Evolutionary conservation across 352 stramenopile genomes (phyloP).

Genomic region (Globisporangium abappressorium): DNA sequence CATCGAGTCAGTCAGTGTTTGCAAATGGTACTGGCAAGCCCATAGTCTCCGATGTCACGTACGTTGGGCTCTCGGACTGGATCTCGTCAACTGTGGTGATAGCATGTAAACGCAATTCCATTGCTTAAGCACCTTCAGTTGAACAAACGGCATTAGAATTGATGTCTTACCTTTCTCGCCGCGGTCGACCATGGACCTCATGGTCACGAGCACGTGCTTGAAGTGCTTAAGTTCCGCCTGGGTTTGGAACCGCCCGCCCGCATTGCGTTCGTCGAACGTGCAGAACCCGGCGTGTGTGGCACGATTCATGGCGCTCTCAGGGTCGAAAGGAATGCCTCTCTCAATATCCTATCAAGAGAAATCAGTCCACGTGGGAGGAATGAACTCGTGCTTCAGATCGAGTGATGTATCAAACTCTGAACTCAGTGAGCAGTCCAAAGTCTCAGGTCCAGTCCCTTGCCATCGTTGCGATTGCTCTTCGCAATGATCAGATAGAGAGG

Average conservation of each 20-base stretch:
- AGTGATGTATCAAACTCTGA: background rate
- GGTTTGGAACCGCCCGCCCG: slow-evolving; percentile 68
- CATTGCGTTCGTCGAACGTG: slow-evolving; percentile 76
- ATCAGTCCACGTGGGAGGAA: background rate
- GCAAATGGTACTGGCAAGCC: too few species aligned
- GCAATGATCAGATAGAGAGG: slow-evolving; percentile 6
- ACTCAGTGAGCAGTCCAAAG: background rate
- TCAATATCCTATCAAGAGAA: background rate
- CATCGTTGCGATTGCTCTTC: background rate
- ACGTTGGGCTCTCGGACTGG: slow-evolving; percentile 45
- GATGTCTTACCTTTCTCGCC: slow-evolving; percentile 43
- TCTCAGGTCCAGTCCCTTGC: background rate
- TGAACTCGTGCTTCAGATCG: background rate
- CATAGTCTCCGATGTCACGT: slow-evolving; percentile 3
- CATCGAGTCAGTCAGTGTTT: background rate
- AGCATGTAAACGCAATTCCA: background rate
- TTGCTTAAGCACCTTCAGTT: background rate
- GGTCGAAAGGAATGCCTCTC: background rate
- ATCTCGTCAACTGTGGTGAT: slow-evolving; percentile 33
- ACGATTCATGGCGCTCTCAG: slow-evolving; percentile 43
- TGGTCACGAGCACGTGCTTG: slow-evolving; percentile 63
- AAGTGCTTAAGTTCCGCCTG: slow-evolving; percentile 74
- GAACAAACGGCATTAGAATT: background rate
- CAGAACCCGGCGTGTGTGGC: slow-evolving; percentile 64
- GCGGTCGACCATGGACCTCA: slow-evolving; percentile 43